These are phyloP conservation scores for Fusarium cicatricum DNA, from an alignment of 2,329 filamentous ascomycete genomes.

Conservation along the genomic window DNA sequence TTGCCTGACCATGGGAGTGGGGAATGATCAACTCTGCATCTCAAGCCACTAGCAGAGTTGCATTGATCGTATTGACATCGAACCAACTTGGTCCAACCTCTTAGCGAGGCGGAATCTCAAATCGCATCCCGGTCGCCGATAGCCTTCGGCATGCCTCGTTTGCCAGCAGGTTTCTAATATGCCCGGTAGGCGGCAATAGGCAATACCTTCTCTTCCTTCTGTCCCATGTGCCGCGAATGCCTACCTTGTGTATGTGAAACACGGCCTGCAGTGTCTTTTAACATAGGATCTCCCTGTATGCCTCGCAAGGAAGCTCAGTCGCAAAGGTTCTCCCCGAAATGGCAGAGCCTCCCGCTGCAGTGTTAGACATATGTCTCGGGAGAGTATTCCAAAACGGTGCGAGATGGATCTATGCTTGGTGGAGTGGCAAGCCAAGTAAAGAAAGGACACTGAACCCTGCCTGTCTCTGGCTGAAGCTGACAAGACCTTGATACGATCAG, in stretches of 20 bases:
- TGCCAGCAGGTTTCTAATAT: neutral
- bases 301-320: neutral
- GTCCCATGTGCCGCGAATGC: neutral
- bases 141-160: neutral
- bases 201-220: neutral
- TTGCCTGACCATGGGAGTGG: neutral
- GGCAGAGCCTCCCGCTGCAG: neutral
- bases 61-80: conserved; percentile 1
- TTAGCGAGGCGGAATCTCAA: neutral
- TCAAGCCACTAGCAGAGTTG: conserved; percentile 10
- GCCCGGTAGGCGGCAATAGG: neutral
- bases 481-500: neutral
- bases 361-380: conserved; percentile 3
- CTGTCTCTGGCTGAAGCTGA: conserved; percentile 12
- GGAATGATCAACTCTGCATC: conserved; percentile 14
- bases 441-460: conserved; percentile 1
- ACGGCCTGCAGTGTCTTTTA: neutral
- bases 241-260: conserved; percentile 12
- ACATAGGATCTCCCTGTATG: neutral
- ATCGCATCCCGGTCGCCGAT: neutral
- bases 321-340: neutral
- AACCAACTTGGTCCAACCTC: neutral
- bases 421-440: neutral
- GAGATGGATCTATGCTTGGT: conserved; percentile 21
- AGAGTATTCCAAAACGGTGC: neutral